These are phyloP conservation scores for Aureobasidium sp. DNA, from an alignment of 2,329 filamentous ascomycete species.

Conservation along the genomic window DNA sequence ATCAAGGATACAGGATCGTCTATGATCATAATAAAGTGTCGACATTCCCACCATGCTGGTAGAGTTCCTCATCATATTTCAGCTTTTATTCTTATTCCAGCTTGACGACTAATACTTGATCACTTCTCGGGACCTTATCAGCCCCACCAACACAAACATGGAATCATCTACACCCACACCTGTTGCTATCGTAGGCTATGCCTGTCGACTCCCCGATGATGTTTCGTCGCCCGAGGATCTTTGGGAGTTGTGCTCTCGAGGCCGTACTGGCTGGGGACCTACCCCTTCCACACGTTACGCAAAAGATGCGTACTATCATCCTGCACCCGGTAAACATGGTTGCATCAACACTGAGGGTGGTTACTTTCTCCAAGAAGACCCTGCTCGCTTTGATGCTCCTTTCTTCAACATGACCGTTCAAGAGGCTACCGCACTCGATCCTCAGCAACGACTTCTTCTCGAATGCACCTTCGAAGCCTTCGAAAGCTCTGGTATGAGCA, in stretches of 20 bases:
- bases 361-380: conserved; percentile 24
- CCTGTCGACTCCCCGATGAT: conserved; percentile 39
- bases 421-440: conserved; percentile 34
- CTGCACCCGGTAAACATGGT: conserved; percentile 14
- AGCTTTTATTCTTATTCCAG: background rate
- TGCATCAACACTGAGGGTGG: conserved; percentile 10
- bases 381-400: conserved; percentile 21
- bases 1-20: background rate
- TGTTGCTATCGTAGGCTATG: conserved; percentile 40
- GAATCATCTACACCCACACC: conserved; percentile 20
- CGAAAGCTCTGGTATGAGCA: conserved; percentile 20
- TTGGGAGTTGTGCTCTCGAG: conserved; percentile 15
- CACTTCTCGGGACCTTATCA: background rate
- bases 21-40: background rate
- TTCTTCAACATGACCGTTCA: conserved; percentile 23
- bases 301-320: conserved; percentile 22
- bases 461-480: conserved; percentile 37
- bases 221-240: conserved; percentile 22
- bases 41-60: background rate
- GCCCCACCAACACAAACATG: background rate
- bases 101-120: background rate
- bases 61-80: background rate
- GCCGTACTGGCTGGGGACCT: conserved; percentile 5
- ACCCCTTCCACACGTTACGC: conserved; percentile 13
- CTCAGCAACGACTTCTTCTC: conserved; percentile 34